phyloP scores from a whole-genome alignment of 1,139 yeast species.

The Taiozyma sp. region DNA sequence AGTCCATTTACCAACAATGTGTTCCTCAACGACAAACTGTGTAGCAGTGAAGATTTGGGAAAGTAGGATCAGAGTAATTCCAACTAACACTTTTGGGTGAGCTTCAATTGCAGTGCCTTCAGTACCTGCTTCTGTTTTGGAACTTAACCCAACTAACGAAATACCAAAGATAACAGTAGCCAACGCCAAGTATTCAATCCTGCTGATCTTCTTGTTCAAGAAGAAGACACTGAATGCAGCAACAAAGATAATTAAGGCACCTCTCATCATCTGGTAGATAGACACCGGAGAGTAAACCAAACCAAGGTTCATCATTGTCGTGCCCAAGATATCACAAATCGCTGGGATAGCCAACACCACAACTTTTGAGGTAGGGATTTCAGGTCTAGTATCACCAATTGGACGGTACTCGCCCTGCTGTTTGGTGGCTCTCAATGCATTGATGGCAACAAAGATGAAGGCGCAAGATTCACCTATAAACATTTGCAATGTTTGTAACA shows the following conservation, averaged over 20 bases:
- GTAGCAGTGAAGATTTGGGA: conserved; percentile 68
- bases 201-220: conserved; percentile 48
- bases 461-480: conserved; percentile 64
- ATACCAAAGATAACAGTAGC: conserved; percentile 60
- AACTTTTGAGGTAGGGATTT: conserved; percentile 24
- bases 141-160: conserved; percentile 68
- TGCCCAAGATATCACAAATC: conserved; percentile 64
- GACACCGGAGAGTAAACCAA: conserved; percentile 75
- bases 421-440: not conserved
- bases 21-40: conserved; percentile 78
- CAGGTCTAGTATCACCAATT: conserved; percentile 14
- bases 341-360: conserved; percentile 54
- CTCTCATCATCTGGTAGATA: conserved; percentile 80
- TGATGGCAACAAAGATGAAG: conserved; percentile 35
- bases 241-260: conserved; percentile 71
- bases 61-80: conserved; percentile 50
- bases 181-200: conserved; percentile 66
- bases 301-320: conserved; percentile 75
- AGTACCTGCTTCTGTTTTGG: conserved; percentile 30
- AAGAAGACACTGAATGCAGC: conserved; percentile 66
- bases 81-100: conserved; percentile 34
- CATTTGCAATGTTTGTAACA: conserved; percentile 77
- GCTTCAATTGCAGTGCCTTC: conserved; percentile 7
- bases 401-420: conserved; percentile 1
- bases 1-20: conserved; percentile 47